These are phyloP conservation scores for Barnettozyma sucrosica DNA, from an alignment of 805 yeast species.

Conservation along the genomic window DNA sequence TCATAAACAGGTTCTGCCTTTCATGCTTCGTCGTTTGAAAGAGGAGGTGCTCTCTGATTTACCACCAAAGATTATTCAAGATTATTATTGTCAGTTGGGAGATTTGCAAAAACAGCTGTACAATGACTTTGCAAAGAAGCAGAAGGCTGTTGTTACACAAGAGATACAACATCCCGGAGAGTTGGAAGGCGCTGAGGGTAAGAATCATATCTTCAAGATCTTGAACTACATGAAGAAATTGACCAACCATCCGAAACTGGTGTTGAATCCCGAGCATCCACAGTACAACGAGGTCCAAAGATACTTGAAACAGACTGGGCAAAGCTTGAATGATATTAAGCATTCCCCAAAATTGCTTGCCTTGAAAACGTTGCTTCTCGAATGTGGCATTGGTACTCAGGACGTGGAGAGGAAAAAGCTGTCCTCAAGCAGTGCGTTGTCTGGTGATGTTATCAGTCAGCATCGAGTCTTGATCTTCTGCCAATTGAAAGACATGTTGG, in stretches of 20 bases:
- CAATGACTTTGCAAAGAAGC: slow-evolving; percentile 83
- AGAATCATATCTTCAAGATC: slow-evolving; percentile 95
- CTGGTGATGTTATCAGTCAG: slow-evolving; percentile 68
- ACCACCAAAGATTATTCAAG: slow-evolving; percentile 98
- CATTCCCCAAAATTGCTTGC: slow-evolving; percentile 91
- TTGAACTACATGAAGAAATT: slow-evolving; percentile 94
- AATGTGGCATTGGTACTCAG: slow-evolving; percentile 74
- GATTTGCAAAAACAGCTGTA: slow-evolving; percentile 84
- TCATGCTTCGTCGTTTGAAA: slow-evolving; percentile 90
- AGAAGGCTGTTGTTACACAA: slow-evolving; percentile 61
- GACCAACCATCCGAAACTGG: slow-evolving; percentile 95
- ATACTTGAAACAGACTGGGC: slow-evolving; percentile 51
- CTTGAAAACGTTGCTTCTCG: slow-evolving; percentile 69
- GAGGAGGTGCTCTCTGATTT: slow-evolving; percentile 93
- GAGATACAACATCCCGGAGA: slow-evolving; percentile 49
- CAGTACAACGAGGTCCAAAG: slow-evolving; percentile 62
- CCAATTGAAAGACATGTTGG: slow-evolving; percentile 96
- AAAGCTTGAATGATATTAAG: slow-evolving; percentile 61
- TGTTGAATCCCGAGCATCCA: slow-evolving; percentile 77
- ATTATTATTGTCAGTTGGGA: slow-evolving; percentile 93
- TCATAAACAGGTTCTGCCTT: slow-evolving; percentile 95
- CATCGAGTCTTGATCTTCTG: slow-evolving; percentile 94
- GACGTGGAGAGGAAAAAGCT: slow-evolving; percentile 34
- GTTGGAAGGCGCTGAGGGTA: slow-evolving; percentile 50
- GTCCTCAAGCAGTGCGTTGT: slow-evolving; percentile 13